Evolutionary conservation across 495 filamentous ascomycete genomes (phyloP).

Genomic region (Penicillium bialowiezense): DNA sequence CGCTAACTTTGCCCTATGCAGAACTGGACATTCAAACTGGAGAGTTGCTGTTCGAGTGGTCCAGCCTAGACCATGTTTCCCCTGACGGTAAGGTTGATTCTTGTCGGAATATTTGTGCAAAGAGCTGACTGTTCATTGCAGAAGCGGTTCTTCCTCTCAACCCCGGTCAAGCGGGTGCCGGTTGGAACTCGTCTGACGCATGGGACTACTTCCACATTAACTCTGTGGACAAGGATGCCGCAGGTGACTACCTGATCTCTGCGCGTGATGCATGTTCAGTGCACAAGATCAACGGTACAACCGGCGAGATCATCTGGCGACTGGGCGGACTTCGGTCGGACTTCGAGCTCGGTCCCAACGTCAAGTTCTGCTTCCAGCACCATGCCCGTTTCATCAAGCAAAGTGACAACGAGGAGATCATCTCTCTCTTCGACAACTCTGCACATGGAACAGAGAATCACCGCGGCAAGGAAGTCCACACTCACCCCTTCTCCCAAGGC

Average conservation of each 20-base stretch:
- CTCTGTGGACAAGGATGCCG: constrained; percentile 34
- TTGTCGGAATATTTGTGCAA: too few relatives aligned
- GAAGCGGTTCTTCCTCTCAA: constrained; percentile 51
- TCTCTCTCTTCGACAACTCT: constrained; percentile 54
- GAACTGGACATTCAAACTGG: constrained; percentile 40
- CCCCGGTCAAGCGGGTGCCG: constrained; percentile 50
- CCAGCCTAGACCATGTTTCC: constrained; percentile 37
- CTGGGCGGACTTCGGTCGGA: constrained; percentile 46
- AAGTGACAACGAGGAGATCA: constrained; percentile 39
- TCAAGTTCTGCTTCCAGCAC: constrained; percentile 58
- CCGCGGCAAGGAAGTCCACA: constrained; percentile 41
- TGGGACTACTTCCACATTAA: constrained; percentile 45
- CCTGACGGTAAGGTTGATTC: constrained; percentile 37
- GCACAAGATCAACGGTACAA: constrained; percentile 54
- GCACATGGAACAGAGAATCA: constrained; percentile 41
- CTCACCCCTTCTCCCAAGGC: constrained; percentile 47
- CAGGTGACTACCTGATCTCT: constrained; percentile 55
- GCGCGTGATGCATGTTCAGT: constrained; percentile 52
- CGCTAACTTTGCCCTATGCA: constrained; percentile 5
- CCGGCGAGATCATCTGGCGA: constrained; percentile 57
- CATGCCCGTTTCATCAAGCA: constrained; percentile 52
- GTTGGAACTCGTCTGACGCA: constrained; percentile 41
- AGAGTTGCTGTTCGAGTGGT: constrained; percentile 42
- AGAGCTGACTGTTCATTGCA: constrained; percentile 1
- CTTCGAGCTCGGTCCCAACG: constrained; percentile 38